phyloP scores from a whole-genome alignment of 1,139 yeast species.

The Trichomonascaceae sp. region DNA sequence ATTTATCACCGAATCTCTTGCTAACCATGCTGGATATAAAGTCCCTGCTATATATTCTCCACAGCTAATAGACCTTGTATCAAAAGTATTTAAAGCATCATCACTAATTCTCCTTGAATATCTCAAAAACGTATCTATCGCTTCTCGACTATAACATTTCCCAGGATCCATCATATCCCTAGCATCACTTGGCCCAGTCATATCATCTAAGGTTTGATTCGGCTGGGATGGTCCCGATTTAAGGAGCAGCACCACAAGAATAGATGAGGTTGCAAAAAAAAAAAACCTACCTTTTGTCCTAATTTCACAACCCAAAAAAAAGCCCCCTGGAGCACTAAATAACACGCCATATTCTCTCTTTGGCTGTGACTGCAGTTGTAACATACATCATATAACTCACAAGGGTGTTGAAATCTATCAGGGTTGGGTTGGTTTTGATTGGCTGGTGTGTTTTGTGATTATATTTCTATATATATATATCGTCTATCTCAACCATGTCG shows the following conservation, averaged over 20 bases:
- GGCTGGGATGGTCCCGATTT: background rate
- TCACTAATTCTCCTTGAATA: slow-evolving; percentile 25
- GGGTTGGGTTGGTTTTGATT: background rate
- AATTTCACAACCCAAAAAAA: background rate
- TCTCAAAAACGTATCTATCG: slow-evolving; percentile 23
- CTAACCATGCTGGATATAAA: slow-evolving; percentile 31
- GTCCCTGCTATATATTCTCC: slow-evolving; percentile 21
- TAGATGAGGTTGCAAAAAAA: background rate
- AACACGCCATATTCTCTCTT: background rate
- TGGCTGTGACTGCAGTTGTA: background rate
- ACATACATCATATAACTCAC: background rate
- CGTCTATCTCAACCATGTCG: slow-evolving; percentile 21
- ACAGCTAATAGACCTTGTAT: slow-evolving; percentile 25
- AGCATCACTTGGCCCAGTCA: background rate
- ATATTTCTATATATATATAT: background rate
- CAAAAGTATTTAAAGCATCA: slow-evolving; percentile 20
- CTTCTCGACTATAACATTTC: slow-evolving; percentile 23
- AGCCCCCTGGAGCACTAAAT: background rate
- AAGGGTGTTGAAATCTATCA: background rate
- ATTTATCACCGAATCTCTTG: slow-evolving; percentile 27
- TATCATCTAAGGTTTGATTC: background rate
- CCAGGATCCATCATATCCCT: slow-evolving; percentile 21
- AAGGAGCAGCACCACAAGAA: background rate
- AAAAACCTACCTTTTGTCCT: background rate
- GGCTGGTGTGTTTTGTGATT: background rate